These are phyloP conservation scores for Termitomyces sp. DNA, from an alignment of 768 basidiomycete species.

Conservation along the genomic window DNA sequence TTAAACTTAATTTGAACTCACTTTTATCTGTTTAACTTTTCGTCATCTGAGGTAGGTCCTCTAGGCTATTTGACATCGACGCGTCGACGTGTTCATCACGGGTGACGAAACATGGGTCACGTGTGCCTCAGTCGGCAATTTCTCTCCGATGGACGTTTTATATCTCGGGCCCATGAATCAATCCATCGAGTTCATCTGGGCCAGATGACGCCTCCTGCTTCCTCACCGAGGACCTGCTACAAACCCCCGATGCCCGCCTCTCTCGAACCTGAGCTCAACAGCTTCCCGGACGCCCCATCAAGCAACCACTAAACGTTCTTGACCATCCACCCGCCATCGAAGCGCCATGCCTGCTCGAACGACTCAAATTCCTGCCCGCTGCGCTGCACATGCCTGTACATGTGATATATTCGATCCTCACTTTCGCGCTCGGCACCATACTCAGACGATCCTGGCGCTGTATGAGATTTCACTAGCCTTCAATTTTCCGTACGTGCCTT, in stretches of 20 bases:
- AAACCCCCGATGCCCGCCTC: constrained; percentile 28
- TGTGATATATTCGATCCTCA: constrained; percentile 68
- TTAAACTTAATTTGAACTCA: too few relatives aligned
- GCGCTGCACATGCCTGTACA: constrained; percentile 73
- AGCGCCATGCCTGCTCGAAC: constrained; percentile 75
- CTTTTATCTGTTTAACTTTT: too few relatives aligned
- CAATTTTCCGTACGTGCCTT: too few relatives aligned
- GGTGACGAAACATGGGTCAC: too few relatives aligned
- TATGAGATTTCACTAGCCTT: constrained; percentile 69
- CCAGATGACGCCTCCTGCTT: constrained; percentile 29
- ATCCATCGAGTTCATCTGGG: constrained; percentile 26
- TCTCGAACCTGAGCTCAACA: constrained; percentile 22
- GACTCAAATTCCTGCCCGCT: constrained; percentile 67
- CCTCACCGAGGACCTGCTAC: constrained; percentile 38
- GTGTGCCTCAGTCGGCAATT: too few relatives aligned
- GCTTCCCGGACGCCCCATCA: constrained; percentile 32
- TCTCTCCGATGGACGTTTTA: too few relatives aligned
- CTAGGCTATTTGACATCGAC: too few relatives aligned
- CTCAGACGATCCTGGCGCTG: constrained; percentile 75
- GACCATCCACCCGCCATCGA: constrained; percentile 50
- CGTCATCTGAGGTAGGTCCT: too few relatives aligned
- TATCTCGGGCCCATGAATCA: constrained; percentile 8
- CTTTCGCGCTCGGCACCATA: constrained; percentile 73
- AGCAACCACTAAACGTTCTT: constrained; percentile 33
- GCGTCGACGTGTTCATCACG: too few relatives aligned